Base-by-base conservation (phyloP, 768 basidiomycete genomes). In the Pulveroboletus sp. region DNA sequence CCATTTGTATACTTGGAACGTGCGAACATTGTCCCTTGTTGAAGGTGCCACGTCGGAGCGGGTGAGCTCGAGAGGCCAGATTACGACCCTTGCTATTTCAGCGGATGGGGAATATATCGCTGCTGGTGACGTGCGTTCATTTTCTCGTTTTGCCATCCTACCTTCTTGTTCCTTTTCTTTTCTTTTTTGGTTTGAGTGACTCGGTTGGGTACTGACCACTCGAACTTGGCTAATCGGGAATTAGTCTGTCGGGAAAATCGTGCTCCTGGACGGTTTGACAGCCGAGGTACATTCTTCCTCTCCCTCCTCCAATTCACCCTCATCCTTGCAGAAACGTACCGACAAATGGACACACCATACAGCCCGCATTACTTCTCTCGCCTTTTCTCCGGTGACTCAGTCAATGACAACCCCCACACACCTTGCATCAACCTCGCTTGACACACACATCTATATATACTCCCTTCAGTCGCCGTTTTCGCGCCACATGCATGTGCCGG, bases 381-480 rank as follows among this genome's bases (percentile, higher is more conserved):
- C 64, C 2, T 68, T 68, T 49, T 47, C 17, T 8, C 82, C 79
- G 10, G 2, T 10, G 6, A 26, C 31, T 3, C 44, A 15, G n/a
- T 12, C 44, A 12, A 36, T 33, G 24, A 24, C 18, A 43, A 9
- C 44, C 15, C 12, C 50, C 39, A 75, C 76, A 53, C 83, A 93
- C 61, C 79, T 88, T 54, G 93, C 84, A 10, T 93, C 92, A 5
- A 93, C 86, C 10, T 90, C 92, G 17, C 76, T 95, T n/a, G 95
- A 98, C 65, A 94, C 93, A 28, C 81, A 92, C 57, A 81, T 95
- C 5, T 96, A 93, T 61, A 71, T 97, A 24, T 97, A 89, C 83
- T 83, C 85, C 55, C 81, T 91, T 28, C 71, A 71, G 39, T 78
- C 81, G 61, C 83, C 85, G 8, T 70, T 81, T 66, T 58, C 56